Evolutionary conservation across 345 rosid genomes (phyloP), one percentile per base, ranked within the genome.

Genomic region (Lepidium didymum): DNA sequence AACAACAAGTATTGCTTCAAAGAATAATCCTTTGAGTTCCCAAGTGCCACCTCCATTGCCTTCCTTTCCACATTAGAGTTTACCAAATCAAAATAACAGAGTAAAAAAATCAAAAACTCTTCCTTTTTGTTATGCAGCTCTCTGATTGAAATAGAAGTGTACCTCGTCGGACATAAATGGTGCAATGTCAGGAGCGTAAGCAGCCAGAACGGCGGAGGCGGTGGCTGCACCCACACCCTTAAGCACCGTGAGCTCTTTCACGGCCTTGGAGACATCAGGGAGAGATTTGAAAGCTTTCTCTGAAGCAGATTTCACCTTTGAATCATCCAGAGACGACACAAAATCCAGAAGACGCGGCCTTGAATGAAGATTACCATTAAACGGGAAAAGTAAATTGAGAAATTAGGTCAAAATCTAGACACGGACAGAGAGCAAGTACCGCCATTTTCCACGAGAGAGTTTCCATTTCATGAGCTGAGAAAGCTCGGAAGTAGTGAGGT

Each of bases 81-180:
- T 1, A 57, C 58, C 37, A 21, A 36, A 70, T 21, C 1, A 3
- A 45, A 41, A 18, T 25, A 25, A 41, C 29, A 33, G 27, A 47
- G 10, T 2, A n/a, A 47, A 40, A 49, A 29, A 45, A 12, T 15
- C 16, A 49, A 52, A 52, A 53, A 43, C 23, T 18, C 43, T 34
- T 67, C 36, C 5, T 25, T 27, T 34, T 5, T 33, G n/a, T 6
- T 15, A 3, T 46, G 10, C 42, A 23, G 51, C 27, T 42, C 38
- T 36, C 8, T 64, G 45, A 60, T 16, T 44, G 47, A 21, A 35
- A 16, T 14, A 49, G 27, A 45, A 38, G 67, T 6, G 19, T 37
- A 93, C 97, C 90, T 93, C 97, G 55, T 93, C 92, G 43, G 94
- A 90, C 96, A 90, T 90, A 67, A 90, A 87, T 0, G 96, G 94